Percentiles rank a stretch among this genome's conserved stretches.
Evolutionary conservation across 345 rosid genomes (phyloP).

Genomic region (Excoecaria cochinchinensis): DNA sequence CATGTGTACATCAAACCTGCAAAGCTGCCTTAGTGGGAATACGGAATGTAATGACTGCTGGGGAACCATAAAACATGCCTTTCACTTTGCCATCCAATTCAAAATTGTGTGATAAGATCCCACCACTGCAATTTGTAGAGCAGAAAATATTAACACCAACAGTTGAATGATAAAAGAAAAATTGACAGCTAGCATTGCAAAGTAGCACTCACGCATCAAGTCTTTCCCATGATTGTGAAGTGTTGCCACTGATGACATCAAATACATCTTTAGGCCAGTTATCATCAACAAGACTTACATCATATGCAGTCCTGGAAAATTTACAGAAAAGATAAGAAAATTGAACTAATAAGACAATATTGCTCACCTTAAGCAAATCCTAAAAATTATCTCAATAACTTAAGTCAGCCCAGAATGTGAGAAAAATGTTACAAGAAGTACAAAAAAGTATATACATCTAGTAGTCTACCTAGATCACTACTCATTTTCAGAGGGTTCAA

Average conservation of each 20-base stretch:
- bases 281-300: slow-evolving; percentile 64
- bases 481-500: too few species aligned
- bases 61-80: slow-evolving; percentile 77
- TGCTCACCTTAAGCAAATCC: too few species aligned
- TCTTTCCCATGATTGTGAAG: slow-evolving; percentile 84
- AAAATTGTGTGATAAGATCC: slow-evolving; percentile 70
- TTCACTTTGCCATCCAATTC: slow-evolving; percentile 84
- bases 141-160: not conserved
- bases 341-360: too few species aligned
- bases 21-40: slow-evolving; percentile 73
- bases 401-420: too few species aligned
- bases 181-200: not conserved
- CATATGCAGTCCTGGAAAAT: slow-evolving; percentile 70
- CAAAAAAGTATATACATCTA: too few species aligned
- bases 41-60: slow-evolving; percentile 86
- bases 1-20: slow-evolving; percentile 52
- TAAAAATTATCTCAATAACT: too few species aligned
- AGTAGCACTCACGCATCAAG: slow-evolving; percentile 79
- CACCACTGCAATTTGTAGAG: slow-evolving; percentile 55
- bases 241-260: slow-evolving; percentile 65
- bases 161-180: not conserved
- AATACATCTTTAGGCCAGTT: slow-evolving; percentile 68
- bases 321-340: slow-evolving; percentile 1
- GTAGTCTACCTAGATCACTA: too few species aligned
- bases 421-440: too few species aligned